phyloP scores from a whole-genome alignment of 1,139 yeast genomes.

The Debaryomyces fabryi region DNA sequence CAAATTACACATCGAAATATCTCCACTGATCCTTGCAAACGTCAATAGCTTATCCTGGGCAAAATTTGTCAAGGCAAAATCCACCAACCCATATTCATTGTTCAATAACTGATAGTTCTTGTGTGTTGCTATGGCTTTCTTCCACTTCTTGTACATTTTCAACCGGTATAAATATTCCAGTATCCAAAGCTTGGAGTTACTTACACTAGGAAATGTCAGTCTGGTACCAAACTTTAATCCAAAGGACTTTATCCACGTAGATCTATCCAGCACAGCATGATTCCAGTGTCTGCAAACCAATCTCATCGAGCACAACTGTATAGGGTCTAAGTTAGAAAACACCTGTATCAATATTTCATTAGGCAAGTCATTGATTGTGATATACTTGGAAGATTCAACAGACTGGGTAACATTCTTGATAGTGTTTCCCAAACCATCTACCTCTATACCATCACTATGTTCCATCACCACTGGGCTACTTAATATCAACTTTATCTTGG shows the following conservation, averaged over 20 bases:
- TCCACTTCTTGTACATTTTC: conserved; percentile 51
- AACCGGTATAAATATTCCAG: conserved; percentile 57
- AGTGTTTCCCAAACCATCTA: conserved; percentile 25
- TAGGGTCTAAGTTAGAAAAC: conserved; percentile 59
- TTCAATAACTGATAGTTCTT: conserved; percentile 34
- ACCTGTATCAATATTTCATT: conserved; percentile 58
- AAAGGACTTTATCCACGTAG: conserved; percentile 65
- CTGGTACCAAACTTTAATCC: conserved; percentile 45
- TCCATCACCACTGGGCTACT: background rate
- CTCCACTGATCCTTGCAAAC: conserved; percentile 36
- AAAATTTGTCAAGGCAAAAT: conserved; percentile 39
- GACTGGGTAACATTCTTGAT: conserved; percentile 6
- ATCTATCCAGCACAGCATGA: conserved; percentile 54
- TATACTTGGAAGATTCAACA: background rate
- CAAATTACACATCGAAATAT: conserved; percentile 41
- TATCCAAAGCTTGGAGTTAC: conserved; percentile 56
- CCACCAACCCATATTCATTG: conserved; percentile 30
- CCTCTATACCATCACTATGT: background rate
- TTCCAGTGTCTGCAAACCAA: conserved; percentile 59
- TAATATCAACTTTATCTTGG: background rate
- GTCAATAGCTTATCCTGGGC: conserved; percentile 39
- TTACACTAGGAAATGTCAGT: conserved; percentile 55
- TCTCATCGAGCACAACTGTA: conserved; percentile 51
- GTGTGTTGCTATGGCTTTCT: conserved; percentile 43
- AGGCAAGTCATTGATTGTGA: conserved; percentile 44